Conservation (phyloP, 352 stramenopile genomes). For the Albugo laibachii region DNA sequence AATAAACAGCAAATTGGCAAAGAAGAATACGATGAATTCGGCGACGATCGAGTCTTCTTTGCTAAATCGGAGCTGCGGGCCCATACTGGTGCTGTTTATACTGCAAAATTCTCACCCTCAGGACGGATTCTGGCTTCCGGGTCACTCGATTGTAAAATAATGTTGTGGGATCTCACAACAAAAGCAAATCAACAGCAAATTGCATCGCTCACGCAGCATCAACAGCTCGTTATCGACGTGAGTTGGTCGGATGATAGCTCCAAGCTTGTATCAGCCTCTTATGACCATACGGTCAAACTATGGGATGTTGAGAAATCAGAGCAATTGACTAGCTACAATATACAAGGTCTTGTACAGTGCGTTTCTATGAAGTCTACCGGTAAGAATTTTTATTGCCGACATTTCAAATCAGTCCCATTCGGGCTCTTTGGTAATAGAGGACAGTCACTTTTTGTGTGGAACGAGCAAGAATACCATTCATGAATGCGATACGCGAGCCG, state of each 20-base stretch:
- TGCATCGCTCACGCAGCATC: constrained; percentile 45
- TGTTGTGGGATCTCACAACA: constrained; percentile 75
- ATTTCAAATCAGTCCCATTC: not conserved
- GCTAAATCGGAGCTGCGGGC: constrained; percentile 65
- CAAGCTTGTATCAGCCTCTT: constrained; percentile 52
- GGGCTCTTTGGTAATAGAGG: constrained; percentile 19
- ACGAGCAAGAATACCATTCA: constrained; percentile 67
- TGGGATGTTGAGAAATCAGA: constrained; percentile 73
- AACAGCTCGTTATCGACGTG: constrained; percentile 73
- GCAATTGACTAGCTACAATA: constrained; percentile 34
- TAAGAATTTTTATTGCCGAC: constrained; percentile 3
- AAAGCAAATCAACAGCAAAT: constrained; percentile 79
- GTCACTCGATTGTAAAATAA: constrained; percentile 59
- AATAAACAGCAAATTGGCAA: no score
- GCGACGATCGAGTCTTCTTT: constrained; percentile 40
- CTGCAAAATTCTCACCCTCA: constrained; percentile 70
- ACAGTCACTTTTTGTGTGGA: constrained; percentile 60
- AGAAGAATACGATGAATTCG: constrained; percentile 24
- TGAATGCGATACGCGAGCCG: constrained; percentile 41
- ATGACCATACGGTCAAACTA: constrained; percentile 77
- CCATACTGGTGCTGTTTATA: constrained; percentile 66
- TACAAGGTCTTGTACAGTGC: constrained; percentile 66
- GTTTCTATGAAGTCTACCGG: constrained; percentile 63
- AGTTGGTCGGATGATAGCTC: constrained; percentile 64
- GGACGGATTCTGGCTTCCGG: constrained; percentile 59